phyloP scores from a whole-genome alignment of 2,329 filamentous ascomycete species.

The Fusarium sp. region DNA sequence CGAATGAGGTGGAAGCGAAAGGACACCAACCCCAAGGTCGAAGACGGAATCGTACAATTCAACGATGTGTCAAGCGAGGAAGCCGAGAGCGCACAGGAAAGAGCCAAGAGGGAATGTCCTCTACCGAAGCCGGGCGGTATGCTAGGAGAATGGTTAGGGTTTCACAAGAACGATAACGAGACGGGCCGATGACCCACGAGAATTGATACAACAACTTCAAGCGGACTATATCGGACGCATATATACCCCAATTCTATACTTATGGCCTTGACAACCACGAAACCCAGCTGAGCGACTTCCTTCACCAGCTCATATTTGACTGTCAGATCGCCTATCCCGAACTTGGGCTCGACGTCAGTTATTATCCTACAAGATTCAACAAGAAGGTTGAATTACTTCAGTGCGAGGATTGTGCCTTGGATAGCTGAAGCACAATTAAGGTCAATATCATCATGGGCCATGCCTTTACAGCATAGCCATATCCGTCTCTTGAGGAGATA shows the following conservation, averaged over 20 bases:
- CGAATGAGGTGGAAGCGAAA: slow-evolving; percentile 58
- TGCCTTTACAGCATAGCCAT: background rate
- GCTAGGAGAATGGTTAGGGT: slow-evolving; percentile 79
- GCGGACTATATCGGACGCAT: background rate
- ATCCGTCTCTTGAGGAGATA: background rate
- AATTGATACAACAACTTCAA: slow-evolving; percentile 1
- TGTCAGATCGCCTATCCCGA: background rate
- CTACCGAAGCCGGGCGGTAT: slow-evolving; percentile 89
- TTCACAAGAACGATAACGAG: slow-evolving; percentile 58
- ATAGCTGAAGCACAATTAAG: slow-evolving; percentile 3
- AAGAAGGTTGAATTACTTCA: background rate
- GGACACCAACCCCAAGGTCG: slow-evolving; percentile 51
- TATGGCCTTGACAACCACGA: background rate
- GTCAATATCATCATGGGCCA: slow-evolving; percentile 18
- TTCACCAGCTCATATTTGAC: background rate
- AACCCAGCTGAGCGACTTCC: background rate
- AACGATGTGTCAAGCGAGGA: slow-evolving; percentile 54
- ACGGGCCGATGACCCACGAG: slow-evolving; percentile 43
- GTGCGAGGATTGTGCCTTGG: background rate
- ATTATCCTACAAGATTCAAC: background rate
- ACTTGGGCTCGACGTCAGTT: background rate
- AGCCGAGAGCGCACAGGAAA: slow-evolving; percentile 51
- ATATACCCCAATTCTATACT: background rate
- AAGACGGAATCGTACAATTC: slow-evolving; percentile 63
- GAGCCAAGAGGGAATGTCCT: slow-evolving; percentile 79